Evolutionary conservation across 192 early-diverging fungal species (phyloP).

Genomic region (Borealophlyctis nickersoniae): DNA sequence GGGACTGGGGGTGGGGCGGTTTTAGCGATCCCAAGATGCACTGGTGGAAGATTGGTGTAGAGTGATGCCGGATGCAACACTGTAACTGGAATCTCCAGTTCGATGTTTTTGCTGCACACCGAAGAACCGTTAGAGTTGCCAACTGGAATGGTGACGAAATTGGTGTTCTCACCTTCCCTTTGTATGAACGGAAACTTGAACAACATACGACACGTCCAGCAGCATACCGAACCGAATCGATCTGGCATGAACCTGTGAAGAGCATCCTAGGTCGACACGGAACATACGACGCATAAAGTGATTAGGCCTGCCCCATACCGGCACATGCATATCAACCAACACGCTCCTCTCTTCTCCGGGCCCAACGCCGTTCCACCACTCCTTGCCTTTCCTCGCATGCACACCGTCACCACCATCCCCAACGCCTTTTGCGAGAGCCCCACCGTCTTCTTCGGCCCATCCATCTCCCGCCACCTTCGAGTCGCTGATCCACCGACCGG

Average conservation of each 20-base stretch:
- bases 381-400: background rate
- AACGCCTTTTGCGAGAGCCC: background rate
- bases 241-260: constrained; percentile 28
- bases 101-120: constrained; percentile 3
- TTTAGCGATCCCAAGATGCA: too few species aligned
- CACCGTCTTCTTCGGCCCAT: constrained; percentile 14
- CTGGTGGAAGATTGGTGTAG: constrained; percentile 19
- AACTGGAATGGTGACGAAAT: background rate
- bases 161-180: constrained; percentile 20
- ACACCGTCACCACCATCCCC: background rate
- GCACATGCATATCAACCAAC: constrained; percentile 35
- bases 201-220: constrained; percentile 45
- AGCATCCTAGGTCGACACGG: background rate
- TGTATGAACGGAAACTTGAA: constrained; percentile 33
- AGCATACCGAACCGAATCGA: constrained; percentile 33
- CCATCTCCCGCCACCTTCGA: constrained; percentile 8
- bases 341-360: constrained; percentile 17
- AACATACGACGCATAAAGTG: background rate
- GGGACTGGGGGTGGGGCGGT: background rate
- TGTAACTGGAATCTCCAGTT: constrained; percentile 43
- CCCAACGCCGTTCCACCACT: constrained; percentile 39
- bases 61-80: constrained; percentile 44
- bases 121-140: background rate
- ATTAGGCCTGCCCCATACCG: constrained; percentile 24
- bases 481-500: constrained; percentile 4